Conservation (phyloP, 768 basidiomycete genomes). For the Cantharellus cinnabarinus region DNA sequence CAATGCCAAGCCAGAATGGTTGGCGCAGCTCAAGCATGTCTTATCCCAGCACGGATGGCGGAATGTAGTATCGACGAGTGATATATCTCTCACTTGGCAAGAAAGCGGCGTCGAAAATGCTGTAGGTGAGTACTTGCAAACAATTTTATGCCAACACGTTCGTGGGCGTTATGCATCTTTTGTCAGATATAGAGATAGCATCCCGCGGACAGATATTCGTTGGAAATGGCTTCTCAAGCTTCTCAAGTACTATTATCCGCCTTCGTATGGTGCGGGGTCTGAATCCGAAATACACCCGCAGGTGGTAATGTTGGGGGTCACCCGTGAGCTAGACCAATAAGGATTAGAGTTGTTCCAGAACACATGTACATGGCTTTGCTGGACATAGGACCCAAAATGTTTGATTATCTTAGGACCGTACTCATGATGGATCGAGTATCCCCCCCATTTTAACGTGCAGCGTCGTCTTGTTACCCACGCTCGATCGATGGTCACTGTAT, state of each 20-base stretch:
- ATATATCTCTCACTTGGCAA: slow-evolving; percentile 31
- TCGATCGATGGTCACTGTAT: too few relatives aligned
- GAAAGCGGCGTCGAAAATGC: slow-evolving; percentile 36
- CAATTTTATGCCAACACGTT: not conserved
- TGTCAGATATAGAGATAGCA: slow-evolving; percentile 42
- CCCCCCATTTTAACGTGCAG: too few relatives aligned
- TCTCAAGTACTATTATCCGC: not conserved
- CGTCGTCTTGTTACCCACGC: too few relatives aligned
- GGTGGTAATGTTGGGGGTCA: not conserved
- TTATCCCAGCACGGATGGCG: slow-evolving; percentile 26
- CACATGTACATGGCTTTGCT: too few relatives aligned
- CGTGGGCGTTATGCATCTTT: not conserved
- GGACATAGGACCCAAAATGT: too few relatives aligned
- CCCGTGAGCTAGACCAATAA: too few relatives aligned
- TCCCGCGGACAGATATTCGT: slow-evolving; percentile 42
- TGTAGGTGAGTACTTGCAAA: slow-evolving; percentile 11
- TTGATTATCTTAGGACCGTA: too few relatives aligned
- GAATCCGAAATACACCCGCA: not conserved
- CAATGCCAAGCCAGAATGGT: slow-evolving; percentile 34
- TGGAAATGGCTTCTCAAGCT: slow-evolving; percentile 30
- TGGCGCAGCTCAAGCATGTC: slow-evolving; percentile 25
- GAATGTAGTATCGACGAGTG: slow-evolving; percentile 31
- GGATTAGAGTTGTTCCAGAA: too few relatives aligned
- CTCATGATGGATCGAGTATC: too few relatives aligned
- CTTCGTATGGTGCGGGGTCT: not conserved